Conservation (phyloP, 495 filamentous ascomycete genomes). For the Tuber umbilicatum region DNA sequence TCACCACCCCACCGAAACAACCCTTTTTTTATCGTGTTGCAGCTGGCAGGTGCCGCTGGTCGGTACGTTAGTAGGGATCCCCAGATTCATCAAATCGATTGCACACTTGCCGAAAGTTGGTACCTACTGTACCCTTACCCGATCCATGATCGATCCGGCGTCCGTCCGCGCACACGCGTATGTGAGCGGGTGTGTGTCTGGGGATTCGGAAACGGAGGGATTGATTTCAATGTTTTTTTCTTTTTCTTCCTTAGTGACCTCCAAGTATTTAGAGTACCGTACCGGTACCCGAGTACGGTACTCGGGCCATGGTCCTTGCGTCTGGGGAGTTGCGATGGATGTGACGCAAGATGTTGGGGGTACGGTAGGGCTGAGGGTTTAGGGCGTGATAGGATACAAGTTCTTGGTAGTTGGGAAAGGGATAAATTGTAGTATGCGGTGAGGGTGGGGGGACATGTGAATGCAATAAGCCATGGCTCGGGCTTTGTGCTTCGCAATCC, state of each 20-base stretch:
- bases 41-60: not conserved
- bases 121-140: not conserved
- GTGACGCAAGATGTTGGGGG: not conserved
- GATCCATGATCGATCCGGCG: constrained; percentile 3
- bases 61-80: not conserved
- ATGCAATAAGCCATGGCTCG: not conserved
- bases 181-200: not conserved
- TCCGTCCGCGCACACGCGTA: not conserved
- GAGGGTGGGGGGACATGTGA: not conserved
- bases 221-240: not conserved
- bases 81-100: not conserved
- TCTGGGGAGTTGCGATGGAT: not conserved
- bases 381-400: not conserved
- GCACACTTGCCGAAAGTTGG: not conserved
- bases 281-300: too few species aligned
- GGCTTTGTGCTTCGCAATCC: not conserved
- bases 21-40: not conserved
- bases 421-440: not conserved
- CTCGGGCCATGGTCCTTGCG: not conserved
- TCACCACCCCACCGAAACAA: not conserved
- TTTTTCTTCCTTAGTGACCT: not conserved
- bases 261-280: not conserved
- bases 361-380: not conserved
- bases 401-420: not conserved
- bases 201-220: not conserved